Base-by-base conservation (phyloP, 352 stramenopile species). In the Phytophthora constricta region DNA sequence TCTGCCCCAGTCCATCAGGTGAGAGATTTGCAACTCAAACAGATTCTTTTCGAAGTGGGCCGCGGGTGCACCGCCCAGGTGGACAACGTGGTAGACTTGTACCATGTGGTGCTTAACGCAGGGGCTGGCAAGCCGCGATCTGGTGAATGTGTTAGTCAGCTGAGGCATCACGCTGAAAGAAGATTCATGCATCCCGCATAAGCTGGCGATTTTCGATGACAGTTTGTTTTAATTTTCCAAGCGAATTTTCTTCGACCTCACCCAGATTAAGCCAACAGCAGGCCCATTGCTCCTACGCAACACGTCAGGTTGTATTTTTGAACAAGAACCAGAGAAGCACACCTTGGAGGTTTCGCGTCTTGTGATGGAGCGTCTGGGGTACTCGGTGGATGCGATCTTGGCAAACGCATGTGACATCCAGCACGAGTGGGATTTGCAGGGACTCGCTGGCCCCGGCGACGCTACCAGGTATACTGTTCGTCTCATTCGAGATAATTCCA, bases 71-170 rank as follows among this genome's bases (percentile, higher is more conserved):
- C 22, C 13, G 49, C 17, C 4, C 13, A 9, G n/a, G 25, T 57
- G 20, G 28, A 57, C n/a, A 25, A 31, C 17, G 28, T 22, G 5
- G 7, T 57, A 8, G 49, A 46, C 8, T 31, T 57, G 33, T 5
- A 45, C 28, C 27, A 13, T 22, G 49, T 57, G 28, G 28, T 57
- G 17, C 25, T 57, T 2, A 31, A 57, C 31, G 43, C 49, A 5
- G 49, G 49, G 5, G 49, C 49, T 57, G 17, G 31, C 19, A 19
- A 57, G 49, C 49, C 27, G 34, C 3, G 34, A 16, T 42, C n/a
- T 39, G 31, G 13, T 39, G 13, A 39, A 39, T 7, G 7, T 13
- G 13, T 39, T 39, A 39, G 7, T 7, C 31, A 39, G 13, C 31
- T 13, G 13, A 13, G 31, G 31, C 7, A 39, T 39, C 31, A 13